phyloP scores from a whole-genome alignment of 495 filamentous ascomycete species.

The Elasticomyces elasticus region DNA sequence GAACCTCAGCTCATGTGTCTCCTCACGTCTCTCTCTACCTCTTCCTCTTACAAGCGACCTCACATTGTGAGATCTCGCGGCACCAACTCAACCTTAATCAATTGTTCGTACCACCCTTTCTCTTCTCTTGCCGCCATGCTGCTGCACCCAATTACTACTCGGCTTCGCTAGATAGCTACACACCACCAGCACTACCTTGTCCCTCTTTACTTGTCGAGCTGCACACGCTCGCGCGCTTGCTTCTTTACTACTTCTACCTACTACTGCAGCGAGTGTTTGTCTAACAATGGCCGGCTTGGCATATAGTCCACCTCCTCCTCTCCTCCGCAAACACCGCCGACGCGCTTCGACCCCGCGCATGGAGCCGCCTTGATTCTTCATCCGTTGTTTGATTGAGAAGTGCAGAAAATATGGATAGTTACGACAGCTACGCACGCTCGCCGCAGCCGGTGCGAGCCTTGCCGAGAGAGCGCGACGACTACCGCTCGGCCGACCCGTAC shows the following conservation, averaged over 20 bases:
- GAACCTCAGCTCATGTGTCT: no score
- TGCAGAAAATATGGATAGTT: background rate
- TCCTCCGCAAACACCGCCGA: background rate
- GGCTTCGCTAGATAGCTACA: background rate
- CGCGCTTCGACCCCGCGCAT: background rate
- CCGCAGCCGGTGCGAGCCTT: slow-evolving; percentile 7
- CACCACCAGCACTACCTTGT: background rate
- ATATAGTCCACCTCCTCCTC: slow-evolving; percentile 12
- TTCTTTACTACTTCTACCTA: background rate
- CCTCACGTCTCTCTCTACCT: background rate
- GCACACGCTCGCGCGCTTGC: no score
- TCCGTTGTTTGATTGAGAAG: no score
- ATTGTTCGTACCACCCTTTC: slow-evolving; percentile 16
- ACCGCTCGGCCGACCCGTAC: slow-evolving; percentile 15
- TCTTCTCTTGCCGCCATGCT: slow-evolving; percentile 11
- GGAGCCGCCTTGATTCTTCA: slow-evolving; percentile 8
- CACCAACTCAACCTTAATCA: background rate
- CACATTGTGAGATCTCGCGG: background rate
- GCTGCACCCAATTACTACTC: background rate
- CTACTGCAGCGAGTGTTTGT: background rate
- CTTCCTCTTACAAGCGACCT: background rate
- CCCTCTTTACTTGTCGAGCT: background rate
- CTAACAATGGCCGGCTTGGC: slow-evolving; percentile 22
- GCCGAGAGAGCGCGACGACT: slow-evolving; percentile 18
- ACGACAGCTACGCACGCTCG: slow-evolving; percentile 10